These are phyloP conservation scores for Ramalina intermedia DNA, from an alignment of 495 filamentous ascomycete genomes.

Conservation along the genomic window DNA sequence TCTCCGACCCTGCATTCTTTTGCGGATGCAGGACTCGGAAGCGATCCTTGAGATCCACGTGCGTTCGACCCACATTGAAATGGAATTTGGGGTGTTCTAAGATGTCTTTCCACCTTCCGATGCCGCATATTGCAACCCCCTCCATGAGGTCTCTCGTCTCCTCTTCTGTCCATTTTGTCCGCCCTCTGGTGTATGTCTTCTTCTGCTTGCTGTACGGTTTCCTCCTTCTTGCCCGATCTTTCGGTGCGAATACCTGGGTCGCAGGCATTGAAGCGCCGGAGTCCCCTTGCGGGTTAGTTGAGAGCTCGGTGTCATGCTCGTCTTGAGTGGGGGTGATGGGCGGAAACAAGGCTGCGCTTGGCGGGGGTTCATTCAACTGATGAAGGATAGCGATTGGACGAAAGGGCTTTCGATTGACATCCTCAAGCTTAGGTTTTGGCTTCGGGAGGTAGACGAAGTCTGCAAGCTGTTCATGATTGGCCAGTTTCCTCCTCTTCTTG, in stretches of 20 bases:
- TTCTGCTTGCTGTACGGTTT: conserved; percentile 2
- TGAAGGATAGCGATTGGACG: conserved; percentile 48
- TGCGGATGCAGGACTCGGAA: conserved; percentile 12
- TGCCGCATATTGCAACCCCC: conserved; percentile 67
- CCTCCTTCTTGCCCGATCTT: neutral
- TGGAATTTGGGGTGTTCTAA: conserved; percentile 56
- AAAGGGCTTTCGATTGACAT: conserved; percentile 34
- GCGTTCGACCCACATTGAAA: conserved; percentile 56
- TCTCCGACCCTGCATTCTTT: conserved; percentile 2
- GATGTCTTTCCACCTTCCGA: conserved; percentile 81
- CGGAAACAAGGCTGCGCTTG: conserved; percentile 56
- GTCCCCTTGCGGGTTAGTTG: neutral
- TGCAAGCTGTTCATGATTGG: conserved; percentile 29
- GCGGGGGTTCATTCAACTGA: conserved; percentile 62
- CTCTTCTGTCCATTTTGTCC: conserved; percentile 61
- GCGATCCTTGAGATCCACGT: conserved; percentile 75
- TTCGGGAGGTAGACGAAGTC: conserved; percentile 36
- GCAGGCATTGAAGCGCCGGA: neutral
- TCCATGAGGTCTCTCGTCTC: conserved; percentile 65
- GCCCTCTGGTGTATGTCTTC: conserved; percentile 5
- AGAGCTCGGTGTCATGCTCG: neutral
- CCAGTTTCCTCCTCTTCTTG: conserved; percentile 23
- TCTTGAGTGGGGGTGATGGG: conserved; percentile 34
- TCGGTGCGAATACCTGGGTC: no score
- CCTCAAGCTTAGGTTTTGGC: conserved; percentile 31